These are phyloP conservation scores for Cantharellus anzutake DNA, from an alignment of 768 basidiomycete genomes.

Conservation along the genomic window DNA sequence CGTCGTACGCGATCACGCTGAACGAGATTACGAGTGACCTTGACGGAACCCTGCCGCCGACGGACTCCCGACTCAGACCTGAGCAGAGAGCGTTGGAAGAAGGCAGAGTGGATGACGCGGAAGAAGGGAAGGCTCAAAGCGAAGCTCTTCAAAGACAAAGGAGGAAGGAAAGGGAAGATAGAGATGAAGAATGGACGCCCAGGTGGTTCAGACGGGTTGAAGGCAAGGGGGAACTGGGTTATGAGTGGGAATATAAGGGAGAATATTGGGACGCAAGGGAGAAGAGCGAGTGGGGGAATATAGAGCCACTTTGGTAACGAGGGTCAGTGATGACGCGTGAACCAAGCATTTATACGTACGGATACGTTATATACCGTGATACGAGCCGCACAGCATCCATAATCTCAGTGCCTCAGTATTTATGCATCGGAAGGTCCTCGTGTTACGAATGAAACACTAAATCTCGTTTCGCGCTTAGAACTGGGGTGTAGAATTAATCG, in stretches of 20 bases:
- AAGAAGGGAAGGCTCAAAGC: slow-evolving; percentile 46
- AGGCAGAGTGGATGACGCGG: slow-evolving; percentile 50
- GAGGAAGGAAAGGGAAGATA: slow-evolving; percentile 38
- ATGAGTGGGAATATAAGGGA: slow-evolving; percentile 59
- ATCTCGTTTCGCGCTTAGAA: no score
- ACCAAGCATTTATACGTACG: no score
- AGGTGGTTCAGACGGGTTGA: slow-evolving; percentile 42
- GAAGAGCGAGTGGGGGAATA: slow-evolving; percentile 30
- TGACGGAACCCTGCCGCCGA: slow-evolving; percentile 43
- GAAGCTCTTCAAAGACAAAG: slow-evolving; percentile 65
- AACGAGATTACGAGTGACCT: slow-evolving; percentile 63
- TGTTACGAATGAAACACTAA: no score
- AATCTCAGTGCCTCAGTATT: no score
- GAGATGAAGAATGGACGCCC: slow-evolving; percentile 23
- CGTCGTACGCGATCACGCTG: slow-evolving; percentile 55
- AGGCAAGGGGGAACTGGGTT: slow-evolving; percentile 23
- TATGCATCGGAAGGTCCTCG: no score
- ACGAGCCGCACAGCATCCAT: no score
- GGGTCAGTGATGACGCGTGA: no score
- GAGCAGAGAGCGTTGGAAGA: slow-evolving; percentile 73
- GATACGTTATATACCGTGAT: no score
- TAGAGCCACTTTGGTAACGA: slow-evolving; percentile 3
- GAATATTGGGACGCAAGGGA: slow-evolving; percentile 69
- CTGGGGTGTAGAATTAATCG: no score
- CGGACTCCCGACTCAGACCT: slow-evolving; percentile 65